phyloP scores from a whole-genome alignment of 1,139 yeast species.

The Keqinozyma sinolaborantium region DNA sequence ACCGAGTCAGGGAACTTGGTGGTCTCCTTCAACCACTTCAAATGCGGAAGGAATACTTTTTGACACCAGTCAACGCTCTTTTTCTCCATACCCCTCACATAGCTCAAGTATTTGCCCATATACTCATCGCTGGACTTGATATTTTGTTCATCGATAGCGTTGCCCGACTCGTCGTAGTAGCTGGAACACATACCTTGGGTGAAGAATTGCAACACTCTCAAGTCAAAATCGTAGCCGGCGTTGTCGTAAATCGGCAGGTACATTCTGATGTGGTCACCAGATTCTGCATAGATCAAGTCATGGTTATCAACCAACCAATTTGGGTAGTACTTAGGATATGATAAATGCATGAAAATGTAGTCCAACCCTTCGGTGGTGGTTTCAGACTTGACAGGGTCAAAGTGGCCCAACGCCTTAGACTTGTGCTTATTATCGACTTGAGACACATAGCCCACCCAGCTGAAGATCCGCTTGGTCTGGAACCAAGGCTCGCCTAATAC shows the following conservation, averaged over 20 bases:
- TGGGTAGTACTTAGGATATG: slow-evolving; percentile 64
- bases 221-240: slow-evolving; percentile 52
- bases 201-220: slow-evolving; percentile 33
- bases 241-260: slow-evolving; percentile 37
- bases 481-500: slow-evolving; percentile 47
- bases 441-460: slow-evolving; percentile 51
- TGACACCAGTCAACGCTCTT: slow-evolving; percentile 27
- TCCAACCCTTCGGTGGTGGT: slow-evolving; percentile 15
- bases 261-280: slow-evolving; percentile 44
- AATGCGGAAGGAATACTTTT: slow-evolving; percentile 37
- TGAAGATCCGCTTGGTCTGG: slow-evolving; percentile 48
- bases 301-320: slow-evolving; percentile 43
- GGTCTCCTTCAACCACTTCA: slow-evolving; percentile 36
- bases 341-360: slow-evolving; percentile 53
- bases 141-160: slow-evolving; percentile 21
- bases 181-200: slow-evolving; percentile 38
- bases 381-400: slow-evolving; percentile 42
- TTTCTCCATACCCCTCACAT: slow-evolving; percentile 22
- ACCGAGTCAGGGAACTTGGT: slow-evolving; percentile 14
- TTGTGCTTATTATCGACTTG: slow-evolving; percentile 33
- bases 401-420: slow-evolving; percentile 60
- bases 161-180: slow-evolving; percentile 29
- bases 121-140: slow-evolving; percentile 20
- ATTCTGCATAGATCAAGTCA: slow-evolving; percentile 37
- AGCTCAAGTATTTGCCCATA: slow-evolving; percentile 32